A percentile compares a stretch with the other conserved stretches of the same genome.
Conservation (phyloP, 208 protist genomes). For the Tritrichomonas foetus region DNA sequence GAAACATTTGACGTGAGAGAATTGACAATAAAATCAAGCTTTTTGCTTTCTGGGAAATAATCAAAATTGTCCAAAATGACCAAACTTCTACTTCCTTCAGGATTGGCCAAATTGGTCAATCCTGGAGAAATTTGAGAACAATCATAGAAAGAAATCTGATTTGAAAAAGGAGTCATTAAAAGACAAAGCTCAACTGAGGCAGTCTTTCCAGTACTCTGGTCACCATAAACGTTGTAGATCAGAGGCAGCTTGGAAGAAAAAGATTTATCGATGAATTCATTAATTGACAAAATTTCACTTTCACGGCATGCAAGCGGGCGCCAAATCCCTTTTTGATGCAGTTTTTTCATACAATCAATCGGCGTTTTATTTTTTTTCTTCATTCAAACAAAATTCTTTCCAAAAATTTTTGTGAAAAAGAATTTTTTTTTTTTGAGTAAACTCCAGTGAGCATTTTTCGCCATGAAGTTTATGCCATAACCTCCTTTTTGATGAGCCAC, state of each 20-base stretch:
- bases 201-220: background rate
- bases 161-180: background rate
- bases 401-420: too few relatives aligned
- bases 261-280: background rate
- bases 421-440: too few relatives aligned
- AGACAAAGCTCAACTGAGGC: background rate
- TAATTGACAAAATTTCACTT: background rate
- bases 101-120: background rate
- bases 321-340: too few relatives aligned
- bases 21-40: background rate
- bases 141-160: background rate
- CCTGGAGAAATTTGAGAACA: background rate
- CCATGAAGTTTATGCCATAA: too few relatives aligned
- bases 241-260: background rate
- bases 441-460: too few relatives aligned
- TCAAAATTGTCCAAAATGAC: background rate
- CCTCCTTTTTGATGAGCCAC: too few relatives aligned
- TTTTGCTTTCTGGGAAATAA: background rate
- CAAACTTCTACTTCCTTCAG: background rate
- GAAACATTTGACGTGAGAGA: background rate
- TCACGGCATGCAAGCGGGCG: background rate
- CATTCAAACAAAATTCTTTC: too few relatives aligned
- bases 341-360: too few relatives aligned
- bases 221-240: background rate
- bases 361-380: too few relatives aligned